Percentiles rank a stretch among this genome's conserved stretches.
phyloP scores from a whole-genome alignment of 2,329 filamentous ascomycete genomes.

The Keithomyces neogunnii region DNA sequence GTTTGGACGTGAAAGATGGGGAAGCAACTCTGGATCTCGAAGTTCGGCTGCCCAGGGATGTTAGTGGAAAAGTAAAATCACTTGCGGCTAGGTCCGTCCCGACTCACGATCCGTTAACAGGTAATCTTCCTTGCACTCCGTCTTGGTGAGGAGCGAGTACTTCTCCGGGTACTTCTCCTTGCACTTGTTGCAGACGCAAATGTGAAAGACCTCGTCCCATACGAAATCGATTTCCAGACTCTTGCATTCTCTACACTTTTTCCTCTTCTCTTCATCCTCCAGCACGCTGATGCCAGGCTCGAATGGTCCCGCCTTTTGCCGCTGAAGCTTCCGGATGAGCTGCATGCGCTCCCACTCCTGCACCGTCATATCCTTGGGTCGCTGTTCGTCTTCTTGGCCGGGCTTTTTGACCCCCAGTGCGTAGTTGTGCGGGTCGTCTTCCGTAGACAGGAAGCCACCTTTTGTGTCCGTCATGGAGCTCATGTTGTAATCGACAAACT shows the following conservation, averaged over 20 bases:
- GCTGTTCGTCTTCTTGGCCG: conserved; percentile 39
- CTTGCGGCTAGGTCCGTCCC: neutral
- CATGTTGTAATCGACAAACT: conserved; percentile 97
- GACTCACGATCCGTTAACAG: conserved; percentile 78
- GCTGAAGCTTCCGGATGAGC: conserved; percentile 61
- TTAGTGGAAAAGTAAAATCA: neutral
- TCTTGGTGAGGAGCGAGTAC: conserved; percentile 93
- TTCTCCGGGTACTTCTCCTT: conserved; percentile 88
- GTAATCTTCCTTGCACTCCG: conserved; percentile 92
- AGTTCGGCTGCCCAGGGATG: conserved; percentile 59
- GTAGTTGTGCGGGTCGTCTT: conserved; percentile 86
- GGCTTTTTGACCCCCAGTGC: conserved; percentile 46
- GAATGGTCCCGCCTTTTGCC: conserved; percentile 71
- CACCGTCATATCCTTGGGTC: conserved; percentile 80
- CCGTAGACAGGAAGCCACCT: conserved; percentile 82
- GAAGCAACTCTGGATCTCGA: conserved; percentile 77
- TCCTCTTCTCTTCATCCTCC: conserved; percentile 52
- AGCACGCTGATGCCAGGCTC: conserved; percentile 81
- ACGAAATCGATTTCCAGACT: conserved; percentile 88
- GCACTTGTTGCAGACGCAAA: conserved; percentile 70
- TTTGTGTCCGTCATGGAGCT: conserved; percentile 97
- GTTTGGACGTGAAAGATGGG: conserved; percentile 82
- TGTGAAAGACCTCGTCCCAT: conserved; percentile 78
- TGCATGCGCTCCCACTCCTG: conserved; percentile 87
- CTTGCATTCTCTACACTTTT: conserved; percentile 75